These are phyloP conservation scores for Rhizopogon sp. DNA, from an alignment of 768 basidiomycete genomes.

Conservation along the genomic window DNA sequence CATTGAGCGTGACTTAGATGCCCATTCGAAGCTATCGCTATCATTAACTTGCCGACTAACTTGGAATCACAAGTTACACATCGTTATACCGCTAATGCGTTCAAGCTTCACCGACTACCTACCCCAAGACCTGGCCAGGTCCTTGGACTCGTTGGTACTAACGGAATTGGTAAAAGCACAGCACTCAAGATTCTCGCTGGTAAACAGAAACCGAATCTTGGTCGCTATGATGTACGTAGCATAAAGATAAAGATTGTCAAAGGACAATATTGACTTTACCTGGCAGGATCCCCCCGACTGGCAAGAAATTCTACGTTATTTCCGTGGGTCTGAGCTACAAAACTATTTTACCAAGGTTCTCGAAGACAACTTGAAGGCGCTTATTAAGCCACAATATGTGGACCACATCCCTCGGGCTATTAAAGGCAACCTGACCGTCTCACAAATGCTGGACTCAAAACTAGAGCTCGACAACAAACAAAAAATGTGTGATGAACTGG, in stretches of 20 bases:
- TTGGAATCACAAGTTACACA: constrained; percentile 95
- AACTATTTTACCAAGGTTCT: constrained; percentile 99
- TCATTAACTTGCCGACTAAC: constrained; percentile 98
- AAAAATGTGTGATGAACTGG: constrained; percentile 78
- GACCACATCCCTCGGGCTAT: constrained; percentile 97
- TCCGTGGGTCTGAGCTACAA: constrained; percentile 97
- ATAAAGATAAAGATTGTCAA: neutral
- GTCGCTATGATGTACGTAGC: constrained; percentile 81
- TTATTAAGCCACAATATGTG: constrained; percentile 99
- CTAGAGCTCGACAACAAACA: constrained; percentile 87
- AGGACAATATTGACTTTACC: constrained; percentile 2
- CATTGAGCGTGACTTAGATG: constrained; percentile 52
- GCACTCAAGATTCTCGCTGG: constrained; percentile 96
- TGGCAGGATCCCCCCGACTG: constrained; percentile 93
- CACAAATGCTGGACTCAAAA: constrained; percentile 90
- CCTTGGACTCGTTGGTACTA: constrained; percentile 96
- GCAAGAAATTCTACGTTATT: constrained; percentile 98
- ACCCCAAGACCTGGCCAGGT: constrained; percentile 98
- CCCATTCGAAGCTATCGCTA: constrained; percentile 97
- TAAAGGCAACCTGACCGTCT: constrained; percentile 83
- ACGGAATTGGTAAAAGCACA: constrained; percentile 99
- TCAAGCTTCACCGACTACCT: constrained; percentile 97
- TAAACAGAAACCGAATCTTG: constrained; percentile 96
- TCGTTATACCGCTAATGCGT: constrained; percentile 96
- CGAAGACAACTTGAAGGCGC: constrained; percentile 96